phyloP scores from a whole-genome alignment of 2,329 filamentous ascomycete genomes.

The Hypomyces rosellus region DNA sequence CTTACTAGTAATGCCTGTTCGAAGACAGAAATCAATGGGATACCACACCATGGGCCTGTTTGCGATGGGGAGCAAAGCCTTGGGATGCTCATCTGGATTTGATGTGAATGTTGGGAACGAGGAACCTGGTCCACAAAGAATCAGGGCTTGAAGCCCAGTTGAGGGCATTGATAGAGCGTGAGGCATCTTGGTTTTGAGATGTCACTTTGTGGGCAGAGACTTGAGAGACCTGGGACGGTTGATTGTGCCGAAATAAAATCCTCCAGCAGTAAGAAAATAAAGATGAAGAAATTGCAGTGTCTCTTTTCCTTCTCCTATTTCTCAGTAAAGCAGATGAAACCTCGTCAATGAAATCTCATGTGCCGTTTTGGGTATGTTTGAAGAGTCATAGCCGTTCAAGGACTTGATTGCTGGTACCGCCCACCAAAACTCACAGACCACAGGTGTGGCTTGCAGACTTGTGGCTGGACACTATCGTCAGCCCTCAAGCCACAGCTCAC shows the following conservation, averaged over 20 bases:
- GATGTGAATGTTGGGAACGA: slow-evolving; percentile 79
- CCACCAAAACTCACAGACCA: too few relatives aligned
- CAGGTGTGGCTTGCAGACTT: slow-evolving; percentile 1
- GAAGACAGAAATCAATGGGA: slow-evolving; percentile 77
- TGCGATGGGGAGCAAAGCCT: slow-evolving; percentile 74
- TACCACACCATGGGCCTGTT: slow-evolving; percentile 90
- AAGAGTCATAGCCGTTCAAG: too few relatives aligned
- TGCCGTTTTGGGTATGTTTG: too few relatives aligned
- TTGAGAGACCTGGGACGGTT: slow-evolving; percentile 2
- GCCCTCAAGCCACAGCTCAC: too few relatives aligned
- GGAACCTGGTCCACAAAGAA: slow-evolving; percentile 75
- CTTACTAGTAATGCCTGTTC: slow-evolving; percentile 69
- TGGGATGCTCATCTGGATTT: slow-evolving; percentile 72
- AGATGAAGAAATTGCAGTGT: too few relatives aligned
- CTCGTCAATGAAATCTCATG: too few relatives aligned
- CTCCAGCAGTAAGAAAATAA: not conserved
- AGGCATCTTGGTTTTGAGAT: slow-evolving; percentile 48
- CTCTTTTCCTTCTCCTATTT: too few relatives aligned
- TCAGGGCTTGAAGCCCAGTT: slow-evolving; percentile 74
- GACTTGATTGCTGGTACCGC: too few relatives aligned
- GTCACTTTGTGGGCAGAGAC: not conserved
- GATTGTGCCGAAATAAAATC: not conserved
- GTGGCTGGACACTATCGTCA: slow-evolving; percentile 1
- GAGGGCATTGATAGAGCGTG: slow-evolving; percentile 68
- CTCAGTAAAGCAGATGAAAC: too few relatives aligned